Percentiles rank a stretch among this genome's conserved stretches.
These are phyloP conservation scores for Inonotus hispidus DNA, from an alignment of 1,284 basidiomycete genomes.

Conservation along the genomic window DNA sequence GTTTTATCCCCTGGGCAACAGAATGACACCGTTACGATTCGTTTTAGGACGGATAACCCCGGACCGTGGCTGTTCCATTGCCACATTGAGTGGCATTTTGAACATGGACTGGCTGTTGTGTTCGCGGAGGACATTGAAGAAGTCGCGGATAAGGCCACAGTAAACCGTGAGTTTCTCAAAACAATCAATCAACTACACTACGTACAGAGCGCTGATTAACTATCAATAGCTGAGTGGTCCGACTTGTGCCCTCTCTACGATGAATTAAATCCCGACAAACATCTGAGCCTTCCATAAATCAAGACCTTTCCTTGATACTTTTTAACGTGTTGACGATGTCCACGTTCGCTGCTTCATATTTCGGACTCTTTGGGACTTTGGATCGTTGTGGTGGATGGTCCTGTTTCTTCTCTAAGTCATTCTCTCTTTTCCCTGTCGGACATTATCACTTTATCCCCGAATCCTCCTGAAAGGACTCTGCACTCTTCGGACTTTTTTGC, in stretches of 20 bases:
- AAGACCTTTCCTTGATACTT: not conserved
- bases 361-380: not conserved
- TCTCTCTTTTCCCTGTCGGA: not conserved
- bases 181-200: too few species aligned
- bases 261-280: conserved; percentile 1
- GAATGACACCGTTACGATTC: conserved; percentile 29
- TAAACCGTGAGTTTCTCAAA: conserved; percentile 22
- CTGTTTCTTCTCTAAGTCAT: not conserved
- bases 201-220: too few species aligned
- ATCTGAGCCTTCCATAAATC: not conserved
- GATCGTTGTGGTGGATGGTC: not conserved
- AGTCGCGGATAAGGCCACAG: conserved; percentile 21
- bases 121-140: conserved; percentile 33
- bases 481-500: not conserved
- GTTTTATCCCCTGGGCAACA: conserved; percentile 25
- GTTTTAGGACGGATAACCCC: conserved; percentile 33
- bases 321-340: not conserved
- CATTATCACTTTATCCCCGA: not conserved
- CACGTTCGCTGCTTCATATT: not conserved
- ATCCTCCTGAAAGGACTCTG: not conserved
- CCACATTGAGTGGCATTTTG: conserved; percentile 24
- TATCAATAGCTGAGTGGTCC: conserved; percentile 1
- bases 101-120: conserved; percentile 37
- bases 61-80: conserved; percentile 23
- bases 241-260: conserved; percentile 4